These are phyloP conservation scores for Pythium utonaiense DNA, from an alignment of 352 stramenopile genomes.

Conservation along the genomic window DNA sequence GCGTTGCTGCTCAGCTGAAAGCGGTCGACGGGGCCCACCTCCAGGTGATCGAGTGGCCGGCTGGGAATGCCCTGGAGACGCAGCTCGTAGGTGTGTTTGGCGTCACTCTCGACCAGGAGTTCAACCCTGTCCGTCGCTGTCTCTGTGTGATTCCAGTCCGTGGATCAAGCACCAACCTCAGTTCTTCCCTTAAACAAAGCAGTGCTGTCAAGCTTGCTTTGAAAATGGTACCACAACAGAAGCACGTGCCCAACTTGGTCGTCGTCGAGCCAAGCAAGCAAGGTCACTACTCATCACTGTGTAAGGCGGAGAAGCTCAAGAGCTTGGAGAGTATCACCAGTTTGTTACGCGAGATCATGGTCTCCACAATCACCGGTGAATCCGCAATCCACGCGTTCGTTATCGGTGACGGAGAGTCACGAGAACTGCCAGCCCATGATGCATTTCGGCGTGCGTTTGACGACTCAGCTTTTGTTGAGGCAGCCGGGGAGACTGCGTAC, in stretches of 20 bases:
- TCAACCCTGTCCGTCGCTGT: slow-evolving; percentile 59
- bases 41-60: slow-evolving; percentile 49
- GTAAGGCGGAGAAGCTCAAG: slow-evolving; percentile 38
- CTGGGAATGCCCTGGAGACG: background rate
- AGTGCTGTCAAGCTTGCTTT: slow-evolving; percentile 40
- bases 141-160: slow-evolving; percentile 43
- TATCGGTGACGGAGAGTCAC: slow-evolving; percentile 8
- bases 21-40: slow-evolving; percentile 55
- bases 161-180: slow-evolving; percentile 3
- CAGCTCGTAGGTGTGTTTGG: slow-evolving; percentile 52
- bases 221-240: slow-evolving; percentile 32
- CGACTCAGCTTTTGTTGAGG: slow-evolving; percentile 2
- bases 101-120: slow-evolving; percentile 60
- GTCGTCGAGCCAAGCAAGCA: slow-evolving; percentile 42
- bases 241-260: slow-evolving; percentile 45
- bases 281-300: slow-evolving; percentile 34
- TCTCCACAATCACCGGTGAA: slow-evolving; percentile 52
- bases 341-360: slow-evolving; percentile 58
- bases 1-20: slow-evolving; percentile 52
- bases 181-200: slow-evolving; percentile 23
- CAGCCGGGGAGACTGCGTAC: background rate
- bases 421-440: background rate
- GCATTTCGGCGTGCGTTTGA: slow-evolving; percentile 23
- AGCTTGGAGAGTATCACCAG: slow-evolving; percentile 57
- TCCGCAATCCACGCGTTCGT: slow-evolving; percentile 16